These are phyloP conservation scores for Neonectria magnoliae DNA, from an alignment of 2,329 filamentous ascomycete genomes.

Conservation along the genomic window DNA sequence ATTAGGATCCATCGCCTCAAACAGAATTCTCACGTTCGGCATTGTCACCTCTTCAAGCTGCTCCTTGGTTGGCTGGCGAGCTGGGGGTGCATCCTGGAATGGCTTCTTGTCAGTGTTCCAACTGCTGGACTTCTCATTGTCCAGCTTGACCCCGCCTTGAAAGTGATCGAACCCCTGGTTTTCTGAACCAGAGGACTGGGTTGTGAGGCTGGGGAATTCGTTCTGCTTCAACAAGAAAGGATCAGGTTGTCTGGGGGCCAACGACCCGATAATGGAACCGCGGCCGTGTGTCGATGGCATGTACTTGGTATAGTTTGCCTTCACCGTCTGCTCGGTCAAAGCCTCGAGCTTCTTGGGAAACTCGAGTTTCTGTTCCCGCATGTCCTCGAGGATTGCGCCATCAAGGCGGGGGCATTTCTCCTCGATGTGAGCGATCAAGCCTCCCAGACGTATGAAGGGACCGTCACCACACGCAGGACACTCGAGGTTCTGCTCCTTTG, in stretches of 20 bases:
- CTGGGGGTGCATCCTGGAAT: conserved; percentile 38
- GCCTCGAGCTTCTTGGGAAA: conserved; percentile 47
- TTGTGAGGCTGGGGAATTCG: conserved; percentile 31
- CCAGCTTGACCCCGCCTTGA: background rate
- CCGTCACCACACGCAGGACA: conserved; percentile 58
- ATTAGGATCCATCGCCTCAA: conserved; percentile 40
- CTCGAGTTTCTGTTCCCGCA: conserved; percentile 50
- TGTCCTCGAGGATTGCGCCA: conserved; percentile 44
- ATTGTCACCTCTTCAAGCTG: conserved; percentile 29
- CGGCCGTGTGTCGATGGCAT: conserved; percentile 30
- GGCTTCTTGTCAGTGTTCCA: conserved; percentile 28
- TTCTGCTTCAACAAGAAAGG: conserved; percentile 22
- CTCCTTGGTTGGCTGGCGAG: conserved; percentile 30
- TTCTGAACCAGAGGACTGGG: conserved; percentile 3
- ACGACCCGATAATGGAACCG: background rate
- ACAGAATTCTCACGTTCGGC: conserved; percentile 21
- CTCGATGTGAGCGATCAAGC: conserved; percentile 59
- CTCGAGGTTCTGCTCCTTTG: conserved; percentile 51
- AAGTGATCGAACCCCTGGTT: background rate
- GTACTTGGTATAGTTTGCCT: conserved; percentile 42
- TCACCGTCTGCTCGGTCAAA: conserved; percentile 41
- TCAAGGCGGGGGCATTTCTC: conserved; percentile 51
- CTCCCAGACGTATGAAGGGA: conserved; percentile 50
- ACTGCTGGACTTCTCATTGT: conserved; percentile 16
- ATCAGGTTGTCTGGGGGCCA: background rate